Percentiles rank a stretch among this genome's conserved stretches.
These are phyloP conservation scores for Coemansia sp. DNA, from an alignment of 192 early-diverging fungal species.

Conservation along the genomic window DNA sequence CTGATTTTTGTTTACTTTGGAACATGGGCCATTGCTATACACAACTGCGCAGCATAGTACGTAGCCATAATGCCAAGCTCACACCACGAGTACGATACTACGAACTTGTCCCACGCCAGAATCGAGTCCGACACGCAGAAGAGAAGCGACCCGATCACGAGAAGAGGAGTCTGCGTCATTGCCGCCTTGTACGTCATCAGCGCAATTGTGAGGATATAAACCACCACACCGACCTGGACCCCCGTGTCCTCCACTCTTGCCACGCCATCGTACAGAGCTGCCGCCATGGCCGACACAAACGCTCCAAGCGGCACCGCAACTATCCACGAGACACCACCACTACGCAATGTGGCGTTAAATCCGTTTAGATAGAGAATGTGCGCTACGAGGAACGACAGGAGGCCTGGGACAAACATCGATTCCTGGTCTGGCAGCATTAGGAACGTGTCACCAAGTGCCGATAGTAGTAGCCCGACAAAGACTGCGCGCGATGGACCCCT, in stretches of 20 bases:
- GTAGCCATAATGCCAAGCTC: constrained; percentile 45
- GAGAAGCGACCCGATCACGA: constrained; percentile 32
- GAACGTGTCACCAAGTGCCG: constrained; percentile 32
- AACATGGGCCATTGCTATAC: constrained; percentile 33
- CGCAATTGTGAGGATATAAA: constrained; percentile 32
- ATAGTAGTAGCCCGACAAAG: constrained; percentile 34
- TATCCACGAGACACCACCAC: constrained; percentile 20
- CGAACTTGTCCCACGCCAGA: constrained; percentile 46
- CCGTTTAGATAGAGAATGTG: constrained; percentile 31
- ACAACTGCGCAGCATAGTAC: constrained; percentile 51
- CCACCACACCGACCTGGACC: constrained; percentile 37
- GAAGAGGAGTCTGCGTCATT: constrained; percentile 22
- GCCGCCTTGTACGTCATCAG: constrained; percentile 41
- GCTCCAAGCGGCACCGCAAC: constrained; percentile 15
- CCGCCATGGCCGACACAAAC: constrained; percentile 30
- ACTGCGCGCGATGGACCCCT: not conserved
- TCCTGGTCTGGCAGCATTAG: constrained; percentile 37
- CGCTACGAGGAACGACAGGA: constrained; percentile 41
- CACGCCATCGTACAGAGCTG: constrained; percentile 20
- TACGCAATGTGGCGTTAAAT: constrained; percentile 12
- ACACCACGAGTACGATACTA: constrained; percentile 23
- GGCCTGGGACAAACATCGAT: constrained; percentile 37
- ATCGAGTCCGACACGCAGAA: constrained; percentile 52
- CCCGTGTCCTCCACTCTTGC: constrained; percentile 17
- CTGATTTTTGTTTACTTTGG: not conserved